Evolutionary conservation across 2,329 filamentous ascomycete genomes (phyloP).

Genomic region (Colletotrichum euphorbiae): DNA sequence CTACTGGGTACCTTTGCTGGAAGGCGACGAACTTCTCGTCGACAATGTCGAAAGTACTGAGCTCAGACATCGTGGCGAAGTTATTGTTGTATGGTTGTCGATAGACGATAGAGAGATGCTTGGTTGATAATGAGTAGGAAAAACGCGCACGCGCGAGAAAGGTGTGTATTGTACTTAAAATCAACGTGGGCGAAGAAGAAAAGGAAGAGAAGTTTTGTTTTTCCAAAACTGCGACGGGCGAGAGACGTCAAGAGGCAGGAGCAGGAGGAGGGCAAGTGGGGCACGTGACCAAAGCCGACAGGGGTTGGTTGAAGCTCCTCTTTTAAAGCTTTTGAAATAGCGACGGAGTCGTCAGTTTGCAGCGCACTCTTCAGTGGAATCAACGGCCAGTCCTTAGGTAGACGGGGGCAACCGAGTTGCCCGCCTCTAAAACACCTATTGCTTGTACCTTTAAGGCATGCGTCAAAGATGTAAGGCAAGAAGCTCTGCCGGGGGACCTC

Average conservation of each 20-base stretch:
- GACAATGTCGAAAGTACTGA: too few species aligned
- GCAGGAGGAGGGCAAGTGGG: neutral
- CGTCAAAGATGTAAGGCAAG: neutral
- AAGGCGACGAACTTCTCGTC: too few species aligned
- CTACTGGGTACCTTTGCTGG: too few species aligned
- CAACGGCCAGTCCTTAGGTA: too few species aligned
- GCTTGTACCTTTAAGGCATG: neutral
- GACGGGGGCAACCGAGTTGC: neutral
- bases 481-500: neutral
- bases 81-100: too few species aligned
- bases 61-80: too few species aligned
- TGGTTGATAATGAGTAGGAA: neutral
- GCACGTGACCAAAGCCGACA: slow-evolving; percentile 15
- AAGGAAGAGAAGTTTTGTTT: neutral
- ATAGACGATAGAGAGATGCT: neutral
- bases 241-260: neutral
- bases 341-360: neutral
- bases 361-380: neutral
- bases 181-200: slow-evolving; percentile 19
- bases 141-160: neutral
- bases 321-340: neutral
- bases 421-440: neutral
- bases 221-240: neutral
- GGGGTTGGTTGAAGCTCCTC: neutral
- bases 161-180: neutral